phyloP scores from a whole-genome alignment of 331 rosid species.

The Ulmus americana region DNA sequence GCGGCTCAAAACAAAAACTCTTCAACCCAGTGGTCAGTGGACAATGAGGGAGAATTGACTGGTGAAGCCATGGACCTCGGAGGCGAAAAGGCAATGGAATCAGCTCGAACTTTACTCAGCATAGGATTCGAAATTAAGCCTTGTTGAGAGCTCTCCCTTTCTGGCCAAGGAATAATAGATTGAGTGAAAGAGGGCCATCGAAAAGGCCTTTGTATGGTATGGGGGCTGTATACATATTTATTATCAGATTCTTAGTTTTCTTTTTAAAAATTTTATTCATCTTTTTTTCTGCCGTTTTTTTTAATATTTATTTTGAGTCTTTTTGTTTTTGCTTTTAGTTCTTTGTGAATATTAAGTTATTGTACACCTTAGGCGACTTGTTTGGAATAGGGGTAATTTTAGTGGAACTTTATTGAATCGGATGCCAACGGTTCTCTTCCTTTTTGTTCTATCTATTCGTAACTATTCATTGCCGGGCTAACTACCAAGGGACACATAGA shows the following conservation, averaged over 20 bases:
- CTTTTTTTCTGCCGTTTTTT: slow-evolving; percentile 2
- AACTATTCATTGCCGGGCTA: not conserved
- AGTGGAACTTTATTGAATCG: slow-evolving; percentile 34
- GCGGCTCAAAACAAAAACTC: slow-evolving; percentile 30
- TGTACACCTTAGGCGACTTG: slow-evolving; percentile 25
- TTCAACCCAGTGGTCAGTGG: slow-evolving; percentile 79
- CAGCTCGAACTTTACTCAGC: slow-evolving; percentile 92
- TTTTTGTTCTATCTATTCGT: not conserved
- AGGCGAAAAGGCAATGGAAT: slow-evolving; percentile 94
- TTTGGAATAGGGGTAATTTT: slow-evolving; percentile 40
- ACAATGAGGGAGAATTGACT: slow-evolving; percentile 74
- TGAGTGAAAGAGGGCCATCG: not conserved
- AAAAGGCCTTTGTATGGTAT: not conserved
- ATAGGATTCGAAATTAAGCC: slow-evolving; percentile 98
- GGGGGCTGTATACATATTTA: slow-evolving; percentile 28
- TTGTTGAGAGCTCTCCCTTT: slow-evolving; percentile 39
- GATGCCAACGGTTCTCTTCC: slow-evolving; percentile 9
- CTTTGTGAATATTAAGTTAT: slow-evolving; percentile 44
- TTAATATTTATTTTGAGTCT: not conserved
- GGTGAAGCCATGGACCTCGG: slow-evolving; percentile 79
- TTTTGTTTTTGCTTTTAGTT: slow-evolving; percentile 19
- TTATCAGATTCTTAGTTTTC: slow-evolving; percentile 32
- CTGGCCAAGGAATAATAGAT: slow-evolving; percentile 17
- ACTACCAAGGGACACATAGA: no score
- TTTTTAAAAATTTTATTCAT: slow-evolving; percentile 20